Evolutionary conservation across 192 early-diverging fungal genomes (phyloP).

Genomic region (Chytriomyces sp.): DNA sequence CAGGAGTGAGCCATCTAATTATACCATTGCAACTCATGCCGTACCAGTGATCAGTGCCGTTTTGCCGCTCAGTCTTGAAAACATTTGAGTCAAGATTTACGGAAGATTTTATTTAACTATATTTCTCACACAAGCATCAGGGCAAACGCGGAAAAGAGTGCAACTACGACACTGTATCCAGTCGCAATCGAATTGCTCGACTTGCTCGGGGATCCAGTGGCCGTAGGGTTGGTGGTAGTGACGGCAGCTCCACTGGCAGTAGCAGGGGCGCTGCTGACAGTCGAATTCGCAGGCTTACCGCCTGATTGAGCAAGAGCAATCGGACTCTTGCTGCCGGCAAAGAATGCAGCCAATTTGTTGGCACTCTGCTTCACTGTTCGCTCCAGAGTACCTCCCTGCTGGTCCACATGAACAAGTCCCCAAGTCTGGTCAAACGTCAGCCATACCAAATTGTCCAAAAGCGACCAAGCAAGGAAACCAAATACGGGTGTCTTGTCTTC

Average conservation of each 20-base stretch:
- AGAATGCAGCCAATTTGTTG: slow-evolving; percentile 5
- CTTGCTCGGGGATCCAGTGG: no score
- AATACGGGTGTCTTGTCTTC: slow-evolving; percentile 37
- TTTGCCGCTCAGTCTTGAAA: slow-evolving; percentile 35
- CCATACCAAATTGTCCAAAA: slow-evolving; percentile 56
- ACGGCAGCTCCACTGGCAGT: no score
- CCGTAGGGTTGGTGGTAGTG: no score
- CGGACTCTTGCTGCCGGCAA: not conserved
- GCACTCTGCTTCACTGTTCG: slow-evolving; percentile 13
- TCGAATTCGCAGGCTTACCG: not conserved
- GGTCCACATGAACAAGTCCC: not conserved
- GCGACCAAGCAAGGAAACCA: slow-evolving; percentile 50
- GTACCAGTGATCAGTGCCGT: slow-evolving; percentile 43
- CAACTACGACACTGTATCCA: no score
- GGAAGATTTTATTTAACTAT: no score
- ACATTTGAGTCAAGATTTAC: not conserved
- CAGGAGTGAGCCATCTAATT: not conserved
- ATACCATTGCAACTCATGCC: not conserved
- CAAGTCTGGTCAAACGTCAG: slow-evolving; percentile 4
- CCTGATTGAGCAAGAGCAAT: not conserved
- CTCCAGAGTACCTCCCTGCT: slow-evolving; percentile 3
- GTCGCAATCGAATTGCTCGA: no score
- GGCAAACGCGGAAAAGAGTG: no score
- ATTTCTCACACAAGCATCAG: no score
- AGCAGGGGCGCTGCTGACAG: no score